phyloP scores from a whole-genome alignment of 164 flowering plant species.

The Kalanchoe fedtschenkoi region DNA sequence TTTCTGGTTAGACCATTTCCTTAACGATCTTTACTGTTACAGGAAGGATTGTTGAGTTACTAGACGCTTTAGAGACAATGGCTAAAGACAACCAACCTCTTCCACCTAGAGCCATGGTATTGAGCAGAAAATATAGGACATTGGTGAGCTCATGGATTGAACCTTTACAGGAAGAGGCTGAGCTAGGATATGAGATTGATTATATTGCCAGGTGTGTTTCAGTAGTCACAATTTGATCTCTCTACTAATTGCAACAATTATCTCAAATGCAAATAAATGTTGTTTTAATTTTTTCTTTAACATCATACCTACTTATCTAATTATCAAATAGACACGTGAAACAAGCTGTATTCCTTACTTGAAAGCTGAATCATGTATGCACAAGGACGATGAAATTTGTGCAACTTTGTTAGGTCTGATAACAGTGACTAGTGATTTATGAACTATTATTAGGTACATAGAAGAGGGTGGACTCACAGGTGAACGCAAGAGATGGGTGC shows the following conservation, averaged over 20 bases:
- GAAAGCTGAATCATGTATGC: not conserved
- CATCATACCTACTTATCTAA: not conserved
- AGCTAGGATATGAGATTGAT: slow-evolving; percentile 89
- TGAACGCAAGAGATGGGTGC: slow-evolving; percentile 96
- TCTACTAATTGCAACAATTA: not conserved
- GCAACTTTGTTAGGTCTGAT: not conserved
- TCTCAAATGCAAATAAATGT: not conserved
- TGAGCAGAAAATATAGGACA: slow-evolving; percentile 87
- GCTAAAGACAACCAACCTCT: slow-evolving; percentile 74
- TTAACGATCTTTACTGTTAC: slow-evolving; percentile 13
- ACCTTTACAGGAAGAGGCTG: slow-evolving; percentile 97
- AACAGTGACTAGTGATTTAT: not conserved
- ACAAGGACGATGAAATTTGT: not conserved
- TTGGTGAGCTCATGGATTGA: slow-evolving; percentile 98
- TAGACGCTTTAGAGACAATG: slow-evolving; percentile 93
- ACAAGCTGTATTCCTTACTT: not conserved
- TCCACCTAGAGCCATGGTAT: slow-evolving; percentile 93
- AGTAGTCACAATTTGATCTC: not conserved
- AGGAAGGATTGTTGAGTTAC: slow-evolving; percentile 84
- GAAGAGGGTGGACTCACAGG: slow-evolving; percentile 97
- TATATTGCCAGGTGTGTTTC: slow-evolving; percentile 69
- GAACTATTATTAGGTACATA: slow-evolving; percentile 45
- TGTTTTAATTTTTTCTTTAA: not conserved
- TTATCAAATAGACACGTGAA: not conserved
- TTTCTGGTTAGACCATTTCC: slow-evolving; percentile 1